Percentiles rank a stretch among this genome's conserved stretches.
Evolutionary conservation across 78 protist species (phyloP).

Genomic region (Planoprotostelium fungivorum): DNA sequence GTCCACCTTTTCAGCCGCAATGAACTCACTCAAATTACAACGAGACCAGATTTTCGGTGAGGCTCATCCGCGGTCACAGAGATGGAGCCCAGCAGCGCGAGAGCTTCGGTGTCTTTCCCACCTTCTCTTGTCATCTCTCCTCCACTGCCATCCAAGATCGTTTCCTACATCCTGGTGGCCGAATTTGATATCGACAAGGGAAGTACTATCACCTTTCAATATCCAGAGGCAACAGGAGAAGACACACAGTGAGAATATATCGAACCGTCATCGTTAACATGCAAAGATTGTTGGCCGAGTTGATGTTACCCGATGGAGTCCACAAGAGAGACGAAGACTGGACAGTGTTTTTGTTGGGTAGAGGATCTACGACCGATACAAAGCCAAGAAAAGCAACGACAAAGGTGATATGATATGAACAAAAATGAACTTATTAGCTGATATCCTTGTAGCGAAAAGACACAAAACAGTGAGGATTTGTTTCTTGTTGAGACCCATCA

Average conservation of each 20-base stretch:
- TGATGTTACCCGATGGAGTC: conserved; percentile 86
- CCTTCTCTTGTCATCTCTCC: too few species aligned
- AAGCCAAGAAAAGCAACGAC: conserved; percentile 4
- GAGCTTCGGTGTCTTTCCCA: too few species aligned
- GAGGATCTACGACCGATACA: conserved; percentile 58
- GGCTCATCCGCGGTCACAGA: too few species aligned
- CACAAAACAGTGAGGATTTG: background rate
- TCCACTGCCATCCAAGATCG: conserved; percentile 6
- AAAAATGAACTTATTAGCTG: conserved; percentile 6
- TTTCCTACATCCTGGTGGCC: conserved; percentile 66
- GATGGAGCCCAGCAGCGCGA: too few species aligned
- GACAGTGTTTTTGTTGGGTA: conserved; percentile 76
- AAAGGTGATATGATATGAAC: background rate
- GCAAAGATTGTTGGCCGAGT: conserved; percentile 68
- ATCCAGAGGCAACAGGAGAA: conserved; percentile 65
- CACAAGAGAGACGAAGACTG: conserved; percentile 81
- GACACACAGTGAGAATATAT: background rate
- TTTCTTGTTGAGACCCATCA: background rate
- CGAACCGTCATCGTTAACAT: background rate
- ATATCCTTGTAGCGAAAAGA: background rate
- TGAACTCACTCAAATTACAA: too few species aligned
- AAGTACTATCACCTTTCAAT: conserved; percentile 45
- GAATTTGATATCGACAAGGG: conserved; percentile 84
- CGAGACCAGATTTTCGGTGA: too few species aligned
- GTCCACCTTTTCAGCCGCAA: too few species aligned